Conservation (phyloP, 805 yeast species). For the Hanseniaspora jakobsenii region DNA sequence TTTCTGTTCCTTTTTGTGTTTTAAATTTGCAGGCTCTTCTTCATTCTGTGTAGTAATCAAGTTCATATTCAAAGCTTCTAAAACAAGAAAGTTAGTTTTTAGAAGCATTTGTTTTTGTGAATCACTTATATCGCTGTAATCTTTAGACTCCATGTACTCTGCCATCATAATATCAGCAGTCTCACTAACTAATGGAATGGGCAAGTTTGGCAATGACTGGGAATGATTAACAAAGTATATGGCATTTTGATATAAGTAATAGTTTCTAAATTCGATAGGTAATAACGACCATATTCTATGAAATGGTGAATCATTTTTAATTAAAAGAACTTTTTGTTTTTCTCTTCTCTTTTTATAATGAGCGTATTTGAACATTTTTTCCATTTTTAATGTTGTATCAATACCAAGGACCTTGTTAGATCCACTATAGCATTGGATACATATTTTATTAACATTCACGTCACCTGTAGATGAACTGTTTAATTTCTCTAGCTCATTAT, state of each 20-base stretch:
- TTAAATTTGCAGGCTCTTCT: background rate
- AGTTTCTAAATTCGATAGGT: slow-evolving; percentile 37
- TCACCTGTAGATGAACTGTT: slow-evolving; percentile 48
- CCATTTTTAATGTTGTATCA: slow-evolving; percentile 46
- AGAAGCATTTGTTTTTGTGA: slow-evolving; percentile 15
- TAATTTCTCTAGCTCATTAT: slow-evolving; percentile 59
- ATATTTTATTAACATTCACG: slow-evolving; percentile 39
- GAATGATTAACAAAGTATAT: slow-evolving; percentile 48
- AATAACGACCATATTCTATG: slow-evolving; percentile 68
- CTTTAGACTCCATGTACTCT: slow-evolving; percentile 25
- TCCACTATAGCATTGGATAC: slow-evolving; percentile 19
- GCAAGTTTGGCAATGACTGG: slow-evolving; percentile 49
- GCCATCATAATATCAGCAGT: slow-evolving; percentile 36
- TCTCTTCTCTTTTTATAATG: slow-evolving; percentile 36
- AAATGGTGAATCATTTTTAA: slow-evolving; percentile 67
- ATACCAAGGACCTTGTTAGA: slow-evolving; percentile 32
- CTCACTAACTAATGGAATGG: slow-evolving; percentile 44
- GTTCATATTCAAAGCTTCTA: slow-evolving; percentile 4
- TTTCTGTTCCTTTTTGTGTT: background rate
- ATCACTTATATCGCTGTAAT: slow-evolving; percentile 17
- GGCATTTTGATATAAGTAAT: slow-evolving; percentile 34
- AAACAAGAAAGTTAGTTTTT: slow-evolving; percentile 16
- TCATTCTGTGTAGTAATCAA: background rate
- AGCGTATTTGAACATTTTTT: slow-evolving; percentile 47
- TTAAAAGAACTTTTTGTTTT: slow-evolving; percentile 54